Percentiles rank a stretch among this genome's conserved stretches.
Evolutionary conservation across 768 basidiomycete genomes (phyloP).

Genomic region (Pleurotus ostreatus): DNA sequence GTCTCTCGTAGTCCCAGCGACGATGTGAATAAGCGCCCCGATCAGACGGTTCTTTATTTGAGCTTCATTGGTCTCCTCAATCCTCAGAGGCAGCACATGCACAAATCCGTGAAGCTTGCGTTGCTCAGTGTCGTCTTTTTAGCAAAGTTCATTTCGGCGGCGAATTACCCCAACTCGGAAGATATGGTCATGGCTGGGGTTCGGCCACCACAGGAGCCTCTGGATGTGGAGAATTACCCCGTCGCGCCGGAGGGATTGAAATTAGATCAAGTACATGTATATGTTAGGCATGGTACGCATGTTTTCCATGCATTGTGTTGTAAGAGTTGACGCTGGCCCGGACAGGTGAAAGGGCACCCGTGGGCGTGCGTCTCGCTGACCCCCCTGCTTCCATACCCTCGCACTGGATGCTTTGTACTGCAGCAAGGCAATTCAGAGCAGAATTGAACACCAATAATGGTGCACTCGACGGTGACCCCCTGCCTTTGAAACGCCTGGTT

Average conservation of each 20-base stretch:
- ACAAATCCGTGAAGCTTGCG: too few relatives aligned
- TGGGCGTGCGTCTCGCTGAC: slow-evolving; percentile 58
- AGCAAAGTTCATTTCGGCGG: too few relatives aligned
- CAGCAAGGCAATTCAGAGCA: slow-evolving; percentile 45
- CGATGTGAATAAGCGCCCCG: too few relatives aligned
- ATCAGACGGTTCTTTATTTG: too few relatives aligned
- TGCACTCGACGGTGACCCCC: slow-evolving; percentile 18
- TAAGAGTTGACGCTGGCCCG: background rate
- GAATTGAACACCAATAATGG: slow-evolving; percentile 31
- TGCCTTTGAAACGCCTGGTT: slow-evolving; percentile 43
- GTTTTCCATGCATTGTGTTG: background rate
- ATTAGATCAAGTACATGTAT: slow-evolving; percentile 72
- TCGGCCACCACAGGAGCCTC: slow-evolving; percentile 35
- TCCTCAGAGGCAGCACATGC: too few relatives aligned
- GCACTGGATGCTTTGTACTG: slow-evolving; percentile 66
- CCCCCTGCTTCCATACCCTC: slow-evolving; percentile 64
- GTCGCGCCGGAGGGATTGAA: slow-evolving; percentile 48
- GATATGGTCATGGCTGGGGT: too few relatives aligned
- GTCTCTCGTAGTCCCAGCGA: too few relatives aligned
- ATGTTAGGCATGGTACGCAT: slow-evolving; percentile 66
- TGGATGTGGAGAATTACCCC: slow-evolving; percentile 62
- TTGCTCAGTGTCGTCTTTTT: too few relatives aligned
- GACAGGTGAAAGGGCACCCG: slow-evolving; percentile 73
- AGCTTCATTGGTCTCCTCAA: too few relatives aligned
- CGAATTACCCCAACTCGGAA: too few relatives aligned